A percentile compares a stretch with the other conserved stretches of the same genome.
Conservation (phyloP, 371 early-diverging fungal genomes). For the Dichotomocladium elegans region DNA sequence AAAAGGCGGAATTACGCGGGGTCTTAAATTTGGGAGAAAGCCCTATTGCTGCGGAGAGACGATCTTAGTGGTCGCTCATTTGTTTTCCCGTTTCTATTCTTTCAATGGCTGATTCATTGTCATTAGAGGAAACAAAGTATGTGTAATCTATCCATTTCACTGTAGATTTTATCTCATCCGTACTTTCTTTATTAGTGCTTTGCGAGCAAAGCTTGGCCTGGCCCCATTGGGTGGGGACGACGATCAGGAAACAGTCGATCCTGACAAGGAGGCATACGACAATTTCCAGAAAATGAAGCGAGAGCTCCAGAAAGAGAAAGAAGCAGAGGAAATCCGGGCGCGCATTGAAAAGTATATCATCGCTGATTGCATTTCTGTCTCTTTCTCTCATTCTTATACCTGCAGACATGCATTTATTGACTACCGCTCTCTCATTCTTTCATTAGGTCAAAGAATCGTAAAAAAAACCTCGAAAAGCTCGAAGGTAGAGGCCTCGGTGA, state of each 20-base stretch:
- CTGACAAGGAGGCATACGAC: conserved; percentile 55
- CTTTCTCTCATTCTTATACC: neutral
- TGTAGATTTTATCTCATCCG: neutral
- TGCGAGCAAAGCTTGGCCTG: conserved; percentile 70
- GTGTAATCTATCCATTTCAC: neutral
- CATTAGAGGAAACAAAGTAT: conserved; percentile 67
- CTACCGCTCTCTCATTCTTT: neutral
- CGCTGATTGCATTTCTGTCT: no score
- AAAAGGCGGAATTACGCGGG: no score
- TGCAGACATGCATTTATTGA: neutral
- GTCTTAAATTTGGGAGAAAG: no score
- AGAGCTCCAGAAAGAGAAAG: conserved; percentile 42
- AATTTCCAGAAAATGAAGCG: conserved; percentile 58
- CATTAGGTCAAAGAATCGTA: conserved; percentile 54
- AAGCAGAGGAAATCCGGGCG: conserved; percentile 45
- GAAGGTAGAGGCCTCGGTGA: conserved; percentile 74
- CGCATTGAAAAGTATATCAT: conserved; percentile 60
- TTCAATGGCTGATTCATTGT: conserved; percentile 46
- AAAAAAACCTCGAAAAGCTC: conserved; percentile 54
- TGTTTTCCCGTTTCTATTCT: no score
- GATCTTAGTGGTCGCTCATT: no score
- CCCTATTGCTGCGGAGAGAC: no score
- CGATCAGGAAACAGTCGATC: conserved; percentile 33
- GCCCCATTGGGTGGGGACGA: conserved; percentile 56
- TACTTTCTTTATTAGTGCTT: conserved; percentile 33